Evolutionary conservation across 1,284 basidiomycete species (phyloP).

Genomic region (Pyrrhoderma noxium): DNA sequence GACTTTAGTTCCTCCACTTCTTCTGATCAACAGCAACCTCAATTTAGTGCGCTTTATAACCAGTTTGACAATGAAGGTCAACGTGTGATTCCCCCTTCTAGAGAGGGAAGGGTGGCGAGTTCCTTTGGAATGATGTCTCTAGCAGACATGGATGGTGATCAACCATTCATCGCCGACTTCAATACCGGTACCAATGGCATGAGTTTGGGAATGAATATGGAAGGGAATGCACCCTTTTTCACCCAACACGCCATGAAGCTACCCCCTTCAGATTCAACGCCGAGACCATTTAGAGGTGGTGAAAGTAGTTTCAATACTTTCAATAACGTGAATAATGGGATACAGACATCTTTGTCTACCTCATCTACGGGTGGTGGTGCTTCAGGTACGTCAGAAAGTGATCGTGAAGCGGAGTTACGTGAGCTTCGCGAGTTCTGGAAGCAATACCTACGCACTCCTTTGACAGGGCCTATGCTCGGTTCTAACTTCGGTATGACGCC

Average conservation of each 20-base stretch:
- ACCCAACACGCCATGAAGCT: slow-evolving; percentile 17
- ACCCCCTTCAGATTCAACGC: slow-evolving; percentile 18
- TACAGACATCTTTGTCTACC: slow-evolving; percentile 20
- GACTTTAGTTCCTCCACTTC: slow-evolving; percentile 9
- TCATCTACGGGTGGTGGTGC: not conserved
- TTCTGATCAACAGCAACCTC: slow-evolving; percentile 8
- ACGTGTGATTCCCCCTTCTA: slow-evolving; percentile 9
- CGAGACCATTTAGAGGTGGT: slow-evolving; percentile 11
- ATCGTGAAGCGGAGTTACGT: slow-evolving; percentile 38
- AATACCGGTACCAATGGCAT: not conserved
- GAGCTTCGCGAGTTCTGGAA: slow-evolving; percentile 70
- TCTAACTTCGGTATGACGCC: slow-evolving; percentile 19
- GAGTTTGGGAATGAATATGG: not conserved
- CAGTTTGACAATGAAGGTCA: slow-evolving; percentile 10
- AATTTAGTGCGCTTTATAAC: slow-evolving; percentile 5
- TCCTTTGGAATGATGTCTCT: slow-evolving; percentile 15
- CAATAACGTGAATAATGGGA: slow-evolving; percentile 2
- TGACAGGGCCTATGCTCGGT: slow-evolving; percentile 39
- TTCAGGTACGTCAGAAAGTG: not conserved
- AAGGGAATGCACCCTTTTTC: slow-evolving; percentile 18
- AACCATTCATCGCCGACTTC: slow-evolving; percentile 8
- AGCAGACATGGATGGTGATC: slow-evolving; percentile 7
- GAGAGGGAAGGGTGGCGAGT: slow-evolving; percentile 16
- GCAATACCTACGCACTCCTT: slow-evolving; percentile 62
- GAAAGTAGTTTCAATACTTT: not conserved